These are phyloP conservation scores for Pythium pyrilobum DNA, from an alignment of 352 stramenopile species.

Conservation along the genomic window DNA sequence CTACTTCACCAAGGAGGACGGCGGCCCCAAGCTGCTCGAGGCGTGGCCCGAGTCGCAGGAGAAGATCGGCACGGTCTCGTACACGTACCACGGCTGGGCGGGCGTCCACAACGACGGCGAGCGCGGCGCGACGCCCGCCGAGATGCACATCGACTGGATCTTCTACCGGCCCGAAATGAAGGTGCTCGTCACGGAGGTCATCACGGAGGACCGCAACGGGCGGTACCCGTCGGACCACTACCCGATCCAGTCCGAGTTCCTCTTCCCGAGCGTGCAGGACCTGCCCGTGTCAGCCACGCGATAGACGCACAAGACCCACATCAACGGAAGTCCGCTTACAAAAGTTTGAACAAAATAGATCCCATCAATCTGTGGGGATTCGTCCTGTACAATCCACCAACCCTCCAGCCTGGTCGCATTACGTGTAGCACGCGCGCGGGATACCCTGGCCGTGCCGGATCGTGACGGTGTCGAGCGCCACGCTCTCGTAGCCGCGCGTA, in stretches of 20 bases:
- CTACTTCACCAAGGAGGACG: slow-evolving; percentile 66
- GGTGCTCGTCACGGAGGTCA: slow-evolving; percentile 73
- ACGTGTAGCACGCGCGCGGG: slow-evolving; percentile 37
- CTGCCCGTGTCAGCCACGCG: slow-evolving; percentile 37
- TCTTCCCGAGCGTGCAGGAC: slow-evolving; percentile 61
- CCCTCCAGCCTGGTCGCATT: slow-evolving; percentile 8
- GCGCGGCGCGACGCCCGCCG: slow-evolving; percentile 48
- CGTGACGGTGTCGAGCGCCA: slow-evolving; percentile 83
- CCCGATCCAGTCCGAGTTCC: slow-evolving; percentile 73
- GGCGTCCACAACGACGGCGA: slow-evolving; percentile 81
- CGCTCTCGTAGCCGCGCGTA: slow-evolving; percentile 85
- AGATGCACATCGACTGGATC: slow-evolving; percentile 89
- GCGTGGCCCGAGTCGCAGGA: slow-evolving; percentile 63
- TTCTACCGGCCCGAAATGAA: slow-evolving; percentile 78
- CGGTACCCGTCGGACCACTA: slow-evolving; percentile 86
- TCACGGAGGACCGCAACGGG: slow-evolving; percentile 75
- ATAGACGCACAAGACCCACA: too few species aligned
- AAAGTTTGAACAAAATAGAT: not conserved
- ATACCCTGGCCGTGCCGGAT: slow-evolving; percentile 54
- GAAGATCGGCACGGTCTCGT: slow-evolving; percentile 73
- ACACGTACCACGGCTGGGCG: slow-evolving; percentile 85
- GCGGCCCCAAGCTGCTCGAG: slow-evolving; percentile 59
- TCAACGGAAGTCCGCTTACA: too few species aligned
- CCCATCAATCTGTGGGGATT: not conserved
- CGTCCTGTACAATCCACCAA: too few species aligned